Evolutionary conservation across 2,329 filamentous ascomycete species (phyloP), one percentile per base, ranked within the genome.

Genomic region (Aureobasidium lini): DNA sequence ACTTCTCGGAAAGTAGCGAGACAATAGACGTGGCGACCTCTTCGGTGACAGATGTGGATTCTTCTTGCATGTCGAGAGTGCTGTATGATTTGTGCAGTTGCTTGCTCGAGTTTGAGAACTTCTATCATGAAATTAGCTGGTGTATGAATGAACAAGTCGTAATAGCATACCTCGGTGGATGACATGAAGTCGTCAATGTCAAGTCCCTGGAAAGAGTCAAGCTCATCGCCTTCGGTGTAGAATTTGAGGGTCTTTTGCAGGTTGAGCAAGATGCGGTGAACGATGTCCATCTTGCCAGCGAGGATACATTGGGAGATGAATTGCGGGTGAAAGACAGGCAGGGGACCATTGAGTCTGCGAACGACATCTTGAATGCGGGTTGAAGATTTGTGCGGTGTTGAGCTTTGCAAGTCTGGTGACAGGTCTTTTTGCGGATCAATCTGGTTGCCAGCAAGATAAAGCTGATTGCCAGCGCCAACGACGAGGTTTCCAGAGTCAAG

Each of bases 301-400:
- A 96, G 77, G 39, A 95, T 90, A 66, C 89, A 93, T 71, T 96
- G 89, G 56, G 89, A 88, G 29, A 97, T 75, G 61, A 96, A 89
- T 67, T 95, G 90, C 0, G 94, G 94, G 67, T 99, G 93, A 66
- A 95, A 99, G 2, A 95, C 81, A 0, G 94, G 90, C 6, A 97
- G 76, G 2, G 92, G 88, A 0, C 90, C 89, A 68, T 96, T 97
- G 50, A 97, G 52, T 15, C 89, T 81, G 65, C 89, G 88, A 10
- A 95, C 89, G 8, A 91, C 82, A 40, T 92, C 85, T 65, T 95
- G 95, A 4, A 96, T 76, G 68, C 94, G 86, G 70, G 84, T 81
- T 1, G 77, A 78, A 4, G 78, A 78, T 10, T 72, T 72, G 43
- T 78, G 67, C 75, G 73, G 72, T 6, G 78, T 74, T 2, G 79